Evolutionary conservation across 495 filamentous ascomycete species (phyloP).

Genomic region (Penicillium canescens): DNA sequence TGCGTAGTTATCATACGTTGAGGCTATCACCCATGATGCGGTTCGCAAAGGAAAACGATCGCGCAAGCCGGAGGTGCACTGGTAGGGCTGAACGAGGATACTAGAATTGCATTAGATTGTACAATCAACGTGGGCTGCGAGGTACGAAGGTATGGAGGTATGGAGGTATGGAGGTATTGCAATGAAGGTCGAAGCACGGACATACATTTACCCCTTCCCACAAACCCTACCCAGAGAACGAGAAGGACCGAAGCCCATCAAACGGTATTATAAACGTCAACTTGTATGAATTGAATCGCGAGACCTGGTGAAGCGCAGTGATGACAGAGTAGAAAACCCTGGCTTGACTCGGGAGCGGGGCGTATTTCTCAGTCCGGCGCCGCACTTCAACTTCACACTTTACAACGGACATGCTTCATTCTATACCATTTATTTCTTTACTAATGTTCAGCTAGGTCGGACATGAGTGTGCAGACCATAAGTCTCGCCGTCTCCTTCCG

Average conservation of each 20-base stretch:
- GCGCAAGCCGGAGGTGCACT: constrained; percentile 1
- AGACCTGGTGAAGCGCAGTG: constrained; percentile 9
- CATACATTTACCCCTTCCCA: constrained; percentile 13
- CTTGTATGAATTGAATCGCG: constrained; percentile 2
- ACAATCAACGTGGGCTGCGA: neutral
- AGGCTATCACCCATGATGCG: constrained; percentile 2
- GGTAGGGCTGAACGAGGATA: neutral
- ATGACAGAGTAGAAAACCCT: constrained; percentile 12
- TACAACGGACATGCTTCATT: neutral
- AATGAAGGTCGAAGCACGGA: constrained; percentile 3
- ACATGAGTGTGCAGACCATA: constrained; percentile 51
- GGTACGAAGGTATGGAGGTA: neutral
- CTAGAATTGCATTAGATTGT: neutral
- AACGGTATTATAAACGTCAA: neutral
- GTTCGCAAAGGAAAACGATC: constrained; percentile 2
- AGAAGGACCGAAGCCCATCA: neutral
- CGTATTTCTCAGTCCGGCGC: constrained; percentile 32
- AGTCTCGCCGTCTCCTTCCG: constrained; percentile 42
- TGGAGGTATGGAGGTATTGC: neutral
- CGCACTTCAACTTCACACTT: constrained; percentile 4
- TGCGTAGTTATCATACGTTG: constrained; percentile 11
- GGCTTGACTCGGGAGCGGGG: constrained; percentile 22
- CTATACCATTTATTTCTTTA: constrained; percentile 8
- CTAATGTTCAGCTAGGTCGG: constrained; percentile 5
- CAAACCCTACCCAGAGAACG: neutral